Conservation (phyloP, 2,329 filamentous ascomycete species). For the Colletotrichum lini region DNA sequence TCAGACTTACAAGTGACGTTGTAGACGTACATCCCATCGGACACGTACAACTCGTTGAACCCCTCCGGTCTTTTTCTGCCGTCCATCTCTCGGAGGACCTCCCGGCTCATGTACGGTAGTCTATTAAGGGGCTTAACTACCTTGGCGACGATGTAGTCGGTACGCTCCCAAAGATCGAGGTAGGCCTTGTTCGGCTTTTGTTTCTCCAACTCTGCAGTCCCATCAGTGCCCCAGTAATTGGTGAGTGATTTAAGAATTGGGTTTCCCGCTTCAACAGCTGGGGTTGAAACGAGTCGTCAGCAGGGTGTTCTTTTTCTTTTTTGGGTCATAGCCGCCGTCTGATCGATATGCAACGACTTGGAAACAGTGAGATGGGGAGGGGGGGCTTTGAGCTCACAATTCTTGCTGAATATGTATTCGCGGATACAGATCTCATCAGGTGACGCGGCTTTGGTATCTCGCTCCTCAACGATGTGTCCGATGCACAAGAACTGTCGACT, state of each 20-base stretch:
- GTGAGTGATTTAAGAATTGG: not conserved
- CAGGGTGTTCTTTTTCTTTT: not conserved
- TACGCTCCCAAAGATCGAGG: not conserved
- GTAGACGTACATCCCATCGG: not conserved
- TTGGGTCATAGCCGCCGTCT: too few relatives aligned
- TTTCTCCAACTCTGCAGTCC: conserved; percentile 1
- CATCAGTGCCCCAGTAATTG: not conserved
- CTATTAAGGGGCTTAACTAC: not conserved
- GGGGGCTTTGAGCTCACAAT: not conserved
- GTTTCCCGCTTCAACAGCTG: not conserved
- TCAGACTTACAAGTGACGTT: conserved; percentile 22
- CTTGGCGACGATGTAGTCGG: not conserved
- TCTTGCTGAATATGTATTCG: not conserved
- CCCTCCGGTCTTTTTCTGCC: not conserved
- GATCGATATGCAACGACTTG: not conserved
- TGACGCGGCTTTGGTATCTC: not conserved
- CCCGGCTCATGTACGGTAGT: not conserved
- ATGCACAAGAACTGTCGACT: fast-evolving
- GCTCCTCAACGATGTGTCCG: not conserved
- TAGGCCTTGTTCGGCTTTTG: not conserved
- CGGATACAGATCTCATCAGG: not conserved
- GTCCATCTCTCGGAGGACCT: not conserved
- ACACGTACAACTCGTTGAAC: conserved; percentile 11
- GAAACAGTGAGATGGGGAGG: too few relatives aligned
- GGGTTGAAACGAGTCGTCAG: not conserved